These are phyloP conservation scores for Clarireedia sp. DNA, from an alignment of 2,329 filamentous ascomycete genomes.

Conservation along the genomic window DNA sequence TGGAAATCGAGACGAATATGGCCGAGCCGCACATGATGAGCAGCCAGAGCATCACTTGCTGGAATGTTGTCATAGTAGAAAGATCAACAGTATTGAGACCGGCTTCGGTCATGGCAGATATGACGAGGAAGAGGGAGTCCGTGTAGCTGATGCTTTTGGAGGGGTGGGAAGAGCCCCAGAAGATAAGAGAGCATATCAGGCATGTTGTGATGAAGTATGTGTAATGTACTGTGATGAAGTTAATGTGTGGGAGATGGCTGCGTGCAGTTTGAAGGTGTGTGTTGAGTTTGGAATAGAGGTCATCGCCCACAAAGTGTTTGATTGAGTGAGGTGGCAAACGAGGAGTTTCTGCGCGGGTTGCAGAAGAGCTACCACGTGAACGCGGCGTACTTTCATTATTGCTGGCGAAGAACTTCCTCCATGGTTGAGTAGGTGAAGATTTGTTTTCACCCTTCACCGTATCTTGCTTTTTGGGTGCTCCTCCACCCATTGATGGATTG, in stretches of 20 bases:
- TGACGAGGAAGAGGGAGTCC: slow-evolving; percentile 58
- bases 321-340: not conserved
- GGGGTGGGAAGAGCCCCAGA: slow-evolving; percentile 50
- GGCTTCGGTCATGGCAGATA: slow-evolving; percentile 59
- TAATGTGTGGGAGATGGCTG: slow-evolving; percentile 32
- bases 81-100: slow-evolving; percentile 62
- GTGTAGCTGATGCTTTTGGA: slow-evolving; percentile 44
- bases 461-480: too few species aligned
- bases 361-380: too few species aligned
- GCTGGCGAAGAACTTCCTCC: not conserved
- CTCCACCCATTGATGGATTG: too few species aligned
- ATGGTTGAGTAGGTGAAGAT: too few species aligned
- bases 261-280: not conserved
- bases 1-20: slow-evolving; percentile 59
- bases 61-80: slow-evolving; percentile 55
- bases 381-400: too few species aligned
- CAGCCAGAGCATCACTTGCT: slow-evolving; percentile 57
- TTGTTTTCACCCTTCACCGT: too few species aligned
- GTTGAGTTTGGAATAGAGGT: not conserved
- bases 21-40: slow-evolving; percentile 59
- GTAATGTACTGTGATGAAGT: slow-evolving; percentile 60
- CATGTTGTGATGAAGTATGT: slow-evolving; percentile 53
- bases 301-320: not conserved
- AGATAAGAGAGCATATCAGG: slow-evolving; percentile 49
- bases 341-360: too few species aligned